Base-by-base conservation (phyloP, 306 rosid genomes). In the Dalbergia cochinchinensis region DNA sequence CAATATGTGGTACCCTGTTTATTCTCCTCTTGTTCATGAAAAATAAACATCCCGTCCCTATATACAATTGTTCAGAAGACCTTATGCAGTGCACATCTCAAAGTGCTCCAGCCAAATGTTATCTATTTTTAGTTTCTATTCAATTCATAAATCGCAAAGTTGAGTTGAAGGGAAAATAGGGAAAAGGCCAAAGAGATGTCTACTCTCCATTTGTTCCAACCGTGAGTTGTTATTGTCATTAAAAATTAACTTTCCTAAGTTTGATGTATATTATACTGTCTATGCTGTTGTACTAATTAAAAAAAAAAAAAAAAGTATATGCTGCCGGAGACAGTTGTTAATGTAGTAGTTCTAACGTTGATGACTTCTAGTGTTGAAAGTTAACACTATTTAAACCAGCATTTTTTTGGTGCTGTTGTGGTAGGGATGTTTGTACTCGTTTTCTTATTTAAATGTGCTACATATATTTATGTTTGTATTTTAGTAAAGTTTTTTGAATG, bases 21-120 rank as follows among this genome's bases (percentile, higher is more conserved):
- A 94, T 84, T 84, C 89, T 79, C 99, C 99, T 59, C 97, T 90
- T 65, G 97, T 94, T 84, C 97, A 91, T 71, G 95, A 92, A 64
- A 91, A 92, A 69, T 94, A 85, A 62, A 75, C 66, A 9, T 66
- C 61, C 76, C 20, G 15, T 42, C 47, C 5, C 19, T 64, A 44
- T 51, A 18, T 13, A 13, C 10, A 18, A 54, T 34, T 37, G 20
- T 74, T 66, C 19, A 45, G 68, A 44, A 65, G 80, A 60, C 65
- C 37, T 48, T 15, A 31, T 76, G 65, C 42, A 44, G 47, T 69
- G 16, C 47, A 60, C 68, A 35, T 63, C 44, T 62, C 34, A 73
- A 62, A 74, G 42, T 79, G 69, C 61, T 61, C 55, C 54, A 18
- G 62, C 82, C 71, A 71, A 77, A 80, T 86, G 19, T 80, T 69